Percentiles rank a stretch among this genome's conserved stretches.
phyloP scores from a whole-genome alignment of 2,329 filamentous ascomycete species.

The Sporothrix schenckii region DNA sequence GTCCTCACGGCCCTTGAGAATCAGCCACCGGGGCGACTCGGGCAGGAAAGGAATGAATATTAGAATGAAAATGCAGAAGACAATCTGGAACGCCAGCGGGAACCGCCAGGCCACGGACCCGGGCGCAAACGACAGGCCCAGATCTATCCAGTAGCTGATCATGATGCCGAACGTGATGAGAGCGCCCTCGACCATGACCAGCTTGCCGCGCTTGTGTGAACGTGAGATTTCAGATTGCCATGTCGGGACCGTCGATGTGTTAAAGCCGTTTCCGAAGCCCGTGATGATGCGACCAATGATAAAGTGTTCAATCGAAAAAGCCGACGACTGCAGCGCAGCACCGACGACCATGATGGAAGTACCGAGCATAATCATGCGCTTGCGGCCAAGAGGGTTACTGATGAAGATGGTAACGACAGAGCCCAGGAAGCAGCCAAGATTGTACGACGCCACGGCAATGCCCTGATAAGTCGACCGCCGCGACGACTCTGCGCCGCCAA shows the following conservation, averaged over 20 bases:
- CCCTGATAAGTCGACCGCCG: slow-evolving; percentile 55
- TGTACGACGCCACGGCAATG: slow-evolving; percentile 45
- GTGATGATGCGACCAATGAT: slow-evolving; percentile 52
- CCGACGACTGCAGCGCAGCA: slow-evolving; percentile 47
- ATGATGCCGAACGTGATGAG: slow-evolving; percentile 61
- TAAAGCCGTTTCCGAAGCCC: slow-evolving; percentile 49
- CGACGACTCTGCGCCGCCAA: slow-evolving; percentile 42
- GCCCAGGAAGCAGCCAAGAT: slow-evolving; percentile 42
- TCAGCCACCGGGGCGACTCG: slow-evolving; percentile 55
- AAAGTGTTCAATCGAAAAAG: slow-evolving; percentile 48
- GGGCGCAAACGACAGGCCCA: slow-evolving; percentile 58
- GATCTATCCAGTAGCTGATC: slow-evolving; percentile 65
- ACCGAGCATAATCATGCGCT: slow-evolving; percentile 48
- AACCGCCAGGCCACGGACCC: slow-evolving; percentile 61
- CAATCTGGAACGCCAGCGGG: slow-evolving; percentile 60
- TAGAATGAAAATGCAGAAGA: slow-evolving; percentile 63
- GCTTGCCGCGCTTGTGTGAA: slow-evolving; percentile 60
- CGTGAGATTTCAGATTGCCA: slow-evolving; percentile 65
- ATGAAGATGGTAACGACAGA: slow-evolving; percentile 43
- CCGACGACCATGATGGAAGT: slow-evolving; percentile 50
- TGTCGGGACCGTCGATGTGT: slow-evolving; percentile 56
- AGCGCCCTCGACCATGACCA: slow-evolving; percentile 64
- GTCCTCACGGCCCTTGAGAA: slow-evolving; percentile 49
- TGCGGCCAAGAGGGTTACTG: slow-evolving; percentile 49
- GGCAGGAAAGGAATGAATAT: slow-evolving; percentile 56